Percentiles rank a stretch among this genome's conserved stretches.
Conservation (phyloP, 129 eudicot species). For the Artemisia argyi region DNA sequence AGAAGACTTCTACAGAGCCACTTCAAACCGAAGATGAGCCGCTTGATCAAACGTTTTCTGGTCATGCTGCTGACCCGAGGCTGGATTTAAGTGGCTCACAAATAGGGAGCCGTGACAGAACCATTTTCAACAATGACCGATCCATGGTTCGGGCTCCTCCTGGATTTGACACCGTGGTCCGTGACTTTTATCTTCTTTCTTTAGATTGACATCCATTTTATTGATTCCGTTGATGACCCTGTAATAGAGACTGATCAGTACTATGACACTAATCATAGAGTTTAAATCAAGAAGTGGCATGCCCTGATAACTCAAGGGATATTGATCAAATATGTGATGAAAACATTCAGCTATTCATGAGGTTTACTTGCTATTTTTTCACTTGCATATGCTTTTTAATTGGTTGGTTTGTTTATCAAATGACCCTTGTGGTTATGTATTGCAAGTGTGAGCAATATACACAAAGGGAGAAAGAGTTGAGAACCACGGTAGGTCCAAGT, state of each 20-base stretch:
- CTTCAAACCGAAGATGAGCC: constrained; percentile 22
- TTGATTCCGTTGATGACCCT: neutral
- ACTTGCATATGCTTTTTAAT: constrained; percentile 1
- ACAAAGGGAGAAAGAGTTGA: constrained; percentile 61
- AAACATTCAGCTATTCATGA: constrained; percentile 70
- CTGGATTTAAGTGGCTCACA: constrained; percentile 40
- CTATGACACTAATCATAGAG: constrained; percentile 36
- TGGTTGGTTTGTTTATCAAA: neutral
- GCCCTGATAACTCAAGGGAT: constrained; percentile 31
- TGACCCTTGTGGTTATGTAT: neutral
- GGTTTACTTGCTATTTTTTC: constrained; percentile 35
- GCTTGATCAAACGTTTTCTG: constrained; percentile 28
- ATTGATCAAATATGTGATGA: constrained; percentile 78
- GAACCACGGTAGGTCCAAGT: constrained; percentile 42
- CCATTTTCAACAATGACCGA: constrained; percentile 23
- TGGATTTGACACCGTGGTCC: constrained; percentile 44
- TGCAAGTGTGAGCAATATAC: constrained; percentile 66
- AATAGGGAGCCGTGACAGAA: constrained; percentile 24
- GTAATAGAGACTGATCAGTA: constrained; percentile 16
- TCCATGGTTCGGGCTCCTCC: constrained; percentile 33
- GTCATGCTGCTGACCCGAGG: constrained; percentile 30
- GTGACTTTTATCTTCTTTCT: neutral
- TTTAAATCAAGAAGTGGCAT: constrained; percentile 40
- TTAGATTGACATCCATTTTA: neutral
- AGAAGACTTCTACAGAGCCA: constrained; percentile 25